Percentiles rank a stretch among this genome's conserved stretches.
Conservation (phyloP, 768 basidiomycete genomes). For the Kondoa malvinella region DNA sequence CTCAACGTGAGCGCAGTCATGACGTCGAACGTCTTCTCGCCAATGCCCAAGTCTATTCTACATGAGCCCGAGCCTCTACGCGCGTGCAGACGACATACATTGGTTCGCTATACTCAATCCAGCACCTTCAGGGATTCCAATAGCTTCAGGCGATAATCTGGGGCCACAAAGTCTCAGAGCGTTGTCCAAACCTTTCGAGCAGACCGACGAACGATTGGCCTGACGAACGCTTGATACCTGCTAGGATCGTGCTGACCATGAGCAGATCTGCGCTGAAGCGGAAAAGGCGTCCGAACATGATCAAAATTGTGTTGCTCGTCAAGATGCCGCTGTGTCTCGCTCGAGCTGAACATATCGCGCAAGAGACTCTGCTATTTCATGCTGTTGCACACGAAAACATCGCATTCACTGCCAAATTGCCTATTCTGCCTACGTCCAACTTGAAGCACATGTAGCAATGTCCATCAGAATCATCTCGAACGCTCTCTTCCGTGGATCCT, state of each 20-base stretch:
- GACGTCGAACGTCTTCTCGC: constrained; percentile 77
- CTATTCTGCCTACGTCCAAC: too few species aligned
- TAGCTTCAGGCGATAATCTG: constrained; percentile 37
- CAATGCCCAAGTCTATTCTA: constrained; percentile 47
- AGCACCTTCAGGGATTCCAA: constrained; percentile 57
- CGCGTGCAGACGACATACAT: constrained; percentile 27
- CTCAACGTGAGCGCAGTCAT: constrained; percentile 70
- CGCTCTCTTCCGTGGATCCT: too few species aligned
- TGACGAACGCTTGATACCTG: constrained; percentile 75
- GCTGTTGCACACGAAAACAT: too few species aligned
- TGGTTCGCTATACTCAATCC: constrained; percentile 57
- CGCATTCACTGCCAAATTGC: too few species aligned
- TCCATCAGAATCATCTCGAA: too few species aligned
- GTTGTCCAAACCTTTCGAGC: background rate
- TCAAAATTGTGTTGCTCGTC: too few species aligned
- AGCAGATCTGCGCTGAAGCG: constrained; percentile 75
- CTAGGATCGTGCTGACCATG: constrained; percentile 70
- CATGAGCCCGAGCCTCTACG: background rate
- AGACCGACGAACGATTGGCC: constrained; percentile 62
- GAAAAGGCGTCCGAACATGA: constrained; percentile 50
- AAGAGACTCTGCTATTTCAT: too few species aligned
- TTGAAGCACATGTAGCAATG: too few species aligned
- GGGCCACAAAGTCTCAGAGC: constrained; percentile 6
- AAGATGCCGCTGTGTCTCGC: too few species aligned
- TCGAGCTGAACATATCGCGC: too few species aligned